phyloP scores from a whole-genome alignment of 148 eudicot species.

The Silene conica region DNA sequence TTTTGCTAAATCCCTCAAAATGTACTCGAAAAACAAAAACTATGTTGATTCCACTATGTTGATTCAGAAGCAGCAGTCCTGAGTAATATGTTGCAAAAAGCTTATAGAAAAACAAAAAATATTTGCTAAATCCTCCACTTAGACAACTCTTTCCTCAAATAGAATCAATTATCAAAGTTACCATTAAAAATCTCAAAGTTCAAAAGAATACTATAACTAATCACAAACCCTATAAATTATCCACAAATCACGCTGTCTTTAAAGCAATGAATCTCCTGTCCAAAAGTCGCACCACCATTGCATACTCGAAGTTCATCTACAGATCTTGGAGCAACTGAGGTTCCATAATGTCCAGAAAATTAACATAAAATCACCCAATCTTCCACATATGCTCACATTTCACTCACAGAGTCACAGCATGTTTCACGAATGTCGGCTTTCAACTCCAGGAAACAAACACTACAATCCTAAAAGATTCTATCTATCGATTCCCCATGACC shows the following conservation, averaged over 20 bases:
- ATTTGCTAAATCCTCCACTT: not conserved
- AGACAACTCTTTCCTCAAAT: not conserved
- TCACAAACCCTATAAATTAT: not conserved
- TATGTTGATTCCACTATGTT: not conserved
- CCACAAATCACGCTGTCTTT: not conserved
- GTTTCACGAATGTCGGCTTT: not conserved
- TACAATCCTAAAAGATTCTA: not conserved
- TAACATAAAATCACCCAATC: slow-evolving; percentile 1
- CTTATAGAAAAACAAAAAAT: not conserved
- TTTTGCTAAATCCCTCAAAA: not conserved
- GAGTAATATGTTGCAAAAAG: not conserved
- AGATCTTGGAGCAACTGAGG: not conserved
- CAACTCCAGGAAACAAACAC: not conserved
- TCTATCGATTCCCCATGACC: not conserved
- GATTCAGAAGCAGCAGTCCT: not conserved
- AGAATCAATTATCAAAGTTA: not conserved
- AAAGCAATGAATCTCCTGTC: not conserved
- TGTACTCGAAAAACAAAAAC: not conserved
- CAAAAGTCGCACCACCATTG: not conserved
- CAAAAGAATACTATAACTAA: not conserved
- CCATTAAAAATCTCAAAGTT: not conserved
- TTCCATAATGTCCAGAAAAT: slow-evolving; percentile 4
- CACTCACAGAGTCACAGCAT: not conserved
- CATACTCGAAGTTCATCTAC: not conserved
- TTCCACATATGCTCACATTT: not conserved